Evolutionary conservation across 768 basidiomycete species (phyloP).

Genomic region (Psilocybe sp.): DNA sequence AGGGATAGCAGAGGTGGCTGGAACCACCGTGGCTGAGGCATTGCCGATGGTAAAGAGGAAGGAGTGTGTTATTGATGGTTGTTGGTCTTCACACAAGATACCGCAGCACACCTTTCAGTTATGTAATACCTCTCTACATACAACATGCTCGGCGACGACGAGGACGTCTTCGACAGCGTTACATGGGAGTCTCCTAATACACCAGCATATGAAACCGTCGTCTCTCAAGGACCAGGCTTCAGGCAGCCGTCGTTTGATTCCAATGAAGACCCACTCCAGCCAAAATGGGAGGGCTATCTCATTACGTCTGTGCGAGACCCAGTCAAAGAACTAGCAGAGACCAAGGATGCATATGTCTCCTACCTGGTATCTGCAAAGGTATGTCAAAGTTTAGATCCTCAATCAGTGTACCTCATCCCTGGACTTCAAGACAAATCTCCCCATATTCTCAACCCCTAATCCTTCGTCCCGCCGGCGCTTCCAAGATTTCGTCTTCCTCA

Average conservation of each 20-base stretch:
- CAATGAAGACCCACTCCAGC: constrained; percentile 75
- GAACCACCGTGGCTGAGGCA: constrained; percentile 21
- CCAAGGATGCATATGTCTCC: constrained; percentile 95
- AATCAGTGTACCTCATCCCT: constrained; percentile 8
- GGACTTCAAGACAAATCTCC: constrained; percentile 74
- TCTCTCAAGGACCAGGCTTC: constrained; percentile 69
- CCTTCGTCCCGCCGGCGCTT: constrained; percentile 86
- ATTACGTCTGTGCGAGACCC: constrained; percentile 86
- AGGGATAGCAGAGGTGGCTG: constrained; percentile 17
- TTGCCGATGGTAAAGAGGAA: constrained; percentile 18
- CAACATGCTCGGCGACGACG: constrained; percentile 79
- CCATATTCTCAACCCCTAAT: constrained; percentile 74
- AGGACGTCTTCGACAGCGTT: constrained; percentile 89
- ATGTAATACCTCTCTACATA: constrained; percentile 16
- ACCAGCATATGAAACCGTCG: constrained; percentile 42
- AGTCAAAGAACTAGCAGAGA: constrained; percentile 93
- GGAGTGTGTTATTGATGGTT: constrained; percentile 30
- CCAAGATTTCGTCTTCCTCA: constrained; percentile 94
- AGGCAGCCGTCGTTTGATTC: constrained; percentile 73
- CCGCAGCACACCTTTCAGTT: constrained; percentile 13
- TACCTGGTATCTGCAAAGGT: constrained; percentile 91
- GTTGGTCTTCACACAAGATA: constrained; percentile 25
- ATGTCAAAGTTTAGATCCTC: constrained; percentile 3
- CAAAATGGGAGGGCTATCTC: constrained; percentile 90
- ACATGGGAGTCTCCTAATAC: constrained; percentile 82